phyloP scores from a whole-genome alignment of 805 yeast genomes.

The Blastobotrys attinorum region DNA sequence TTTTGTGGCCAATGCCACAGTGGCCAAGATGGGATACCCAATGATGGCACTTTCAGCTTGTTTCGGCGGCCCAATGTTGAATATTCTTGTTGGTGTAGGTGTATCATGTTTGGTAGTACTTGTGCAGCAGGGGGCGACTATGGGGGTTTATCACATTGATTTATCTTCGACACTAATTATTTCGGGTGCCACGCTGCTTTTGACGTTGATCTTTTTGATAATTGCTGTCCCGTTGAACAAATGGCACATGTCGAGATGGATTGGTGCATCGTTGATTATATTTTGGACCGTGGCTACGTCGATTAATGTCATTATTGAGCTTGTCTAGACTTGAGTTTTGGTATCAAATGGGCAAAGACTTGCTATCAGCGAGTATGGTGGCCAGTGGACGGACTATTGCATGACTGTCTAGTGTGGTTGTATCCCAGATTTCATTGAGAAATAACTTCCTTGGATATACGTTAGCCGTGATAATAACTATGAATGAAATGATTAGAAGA shows the following conservation, averaged over 20 bases:
- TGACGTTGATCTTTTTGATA: slow-evolving; percentile 33
- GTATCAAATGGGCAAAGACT: not conserved
- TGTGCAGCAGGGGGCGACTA: slow-evolving; percentile 13
- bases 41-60: slow-evolving; percentile 94
- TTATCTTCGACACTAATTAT: slow-evolving; percentile 35
- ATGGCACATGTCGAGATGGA: slow-evolving; percentile 35
- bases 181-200: slow-evolving; percentile 36
- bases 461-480: too few relatives aligned
- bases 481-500: too few relatives aligned
- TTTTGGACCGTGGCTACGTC: slow-evolving; percentile 37
- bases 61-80: slow-evolving; percentile 84
- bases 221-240: slow-evolving; percentile 34
- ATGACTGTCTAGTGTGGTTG: too few relatives aligned
- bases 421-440: too few relatives aligned
- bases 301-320: slow-evolving; percentile 19
- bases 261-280: slow-evolving; percentile 34
- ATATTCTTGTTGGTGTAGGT: slow-evolving; percentile 74
- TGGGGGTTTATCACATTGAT: slow-evolving; percentile 23
- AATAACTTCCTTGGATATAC: too few relatives aligned
- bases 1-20: slow-evolving; percentile 69
- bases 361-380: too few relatives aligned
- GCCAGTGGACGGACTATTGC: too few relatives aligned
- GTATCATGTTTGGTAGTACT: slow-evolving; percentile 52
- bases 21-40: slow-evolving; percentile 75
- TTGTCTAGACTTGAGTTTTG: not conserved